A percentile compares a stretch with the other conserved stretches of the same genome.
Conservation (phyloP, 208 protist genomes). For the Naegleria gruberi region DNA sequence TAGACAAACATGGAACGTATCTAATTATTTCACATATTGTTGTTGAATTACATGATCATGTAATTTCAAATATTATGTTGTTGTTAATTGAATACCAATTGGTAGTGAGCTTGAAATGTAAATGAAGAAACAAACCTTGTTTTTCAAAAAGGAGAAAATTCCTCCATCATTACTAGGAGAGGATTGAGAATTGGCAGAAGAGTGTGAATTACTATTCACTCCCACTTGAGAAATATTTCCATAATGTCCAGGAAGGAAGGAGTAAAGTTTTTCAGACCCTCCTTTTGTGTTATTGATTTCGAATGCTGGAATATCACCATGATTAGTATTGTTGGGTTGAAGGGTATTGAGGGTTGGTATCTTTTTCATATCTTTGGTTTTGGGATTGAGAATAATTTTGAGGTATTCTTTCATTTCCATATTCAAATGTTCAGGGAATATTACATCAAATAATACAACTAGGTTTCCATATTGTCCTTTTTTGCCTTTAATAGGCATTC, state of each 20-base stretch:
- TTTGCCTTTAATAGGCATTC: slow-evolving; percentile 66
- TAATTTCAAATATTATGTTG: too few relatives aligned
- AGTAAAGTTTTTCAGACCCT: not conserved
- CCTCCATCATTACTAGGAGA: not conserved
- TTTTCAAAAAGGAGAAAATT: not conserved
- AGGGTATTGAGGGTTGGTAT: not conserved
- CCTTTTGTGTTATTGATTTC: not conserved
- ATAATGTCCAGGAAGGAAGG: not conserved
- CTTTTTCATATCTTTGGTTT: not conserved
- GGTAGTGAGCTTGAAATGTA: too few relatives aligned
- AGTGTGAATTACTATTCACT: not conserved
- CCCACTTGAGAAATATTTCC: not conserved
- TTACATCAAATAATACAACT: not conserved
- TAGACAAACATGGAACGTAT: too few relatives aligned
- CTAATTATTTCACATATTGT: too few relatives aligned
- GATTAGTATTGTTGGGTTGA: not conserved
- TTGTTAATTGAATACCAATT: too few relatives aligned
- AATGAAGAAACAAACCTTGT: not conserved
- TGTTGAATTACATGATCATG: too few relatives aligned
- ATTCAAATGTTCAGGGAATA: slow-evolving; percentile 13
- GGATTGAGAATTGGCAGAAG: not conserved
- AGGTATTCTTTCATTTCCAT: slow-evolving; percentile 5
- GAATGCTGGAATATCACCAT: not conserved
- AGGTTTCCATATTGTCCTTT: not conserved
- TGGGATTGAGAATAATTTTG: not conserved